These are phyloP conservation scores for Ogataea haglerorum DNA, from an alignment of 805 yeast genomes.

Conservation along the genomic window DNA sequence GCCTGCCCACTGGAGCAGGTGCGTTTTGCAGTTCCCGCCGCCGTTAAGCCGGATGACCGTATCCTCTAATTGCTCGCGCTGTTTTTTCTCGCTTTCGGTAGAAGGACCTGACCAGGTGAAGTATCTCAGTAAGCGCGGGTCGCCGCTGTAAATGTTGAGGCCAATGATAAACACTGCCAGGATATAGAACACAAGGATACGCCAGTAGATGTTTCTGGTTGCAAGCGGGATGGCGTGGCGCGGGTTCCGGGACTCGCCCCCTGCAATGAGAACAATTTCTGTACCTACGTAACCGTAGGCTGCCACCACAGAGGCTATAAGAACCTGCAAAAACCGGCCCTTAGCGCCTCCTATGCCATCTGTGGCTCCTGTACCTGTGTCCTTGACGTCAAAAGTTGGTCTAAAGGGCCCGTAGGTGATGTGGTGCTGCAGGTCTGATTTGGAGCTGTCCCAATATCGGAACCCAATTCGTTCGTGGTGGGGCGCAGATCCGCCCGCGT, in stretches of 20 bases:
- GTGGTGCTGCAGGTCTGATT: slow-evolving; percentile 44
- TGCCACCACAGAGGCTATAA: slow-evolving; percentile 61
- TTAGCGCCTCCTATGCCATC: slow-evolving; percentile 57
- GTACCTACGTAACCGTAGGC: slow-evolving; percentile 79
- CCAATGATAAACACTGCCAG: slow-evolving; percentile 68
- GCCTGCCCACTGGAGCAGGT: slow-evolving; percentile 32
- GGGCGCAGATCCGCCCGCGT: slow-evolving; percentile 53
- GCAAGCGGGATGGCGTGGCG: slow-evolving; percentile 74
- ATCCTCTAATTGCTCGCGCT: slow-evolving; percentile 11
- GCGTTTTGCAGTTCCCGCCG: slow-evolving; percentile 26
- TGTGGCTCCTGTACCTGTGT: slow-evolving; percentile 50
- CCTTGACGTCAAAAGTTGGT: slow-evolving; percentile 66
- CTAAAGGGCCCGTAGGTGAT: slow-evolving; percentile 69
- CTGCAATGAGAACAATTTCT: slow-evolving; percentile 78
- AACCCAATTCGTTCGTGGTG: slow-evolving; percentile 54
- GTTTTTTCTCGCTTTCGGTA: slow-evolving; percentile 15
- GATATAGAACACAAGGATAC: slow-evolving; percentile 62
- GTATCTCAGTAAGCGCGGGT: slow-evolving; percentile 64
- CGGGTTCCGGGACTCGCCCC: slow-evolving; percentile 83
- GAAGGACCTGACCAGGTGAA: slow-evolving; percentile 33
- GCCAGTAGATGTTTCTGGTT: slow-evolving; percentile 69
- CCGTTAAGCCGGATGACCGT: slow-evolving; percentile 26
- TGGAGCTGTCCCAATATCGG: slow-evolving; percentile 58
- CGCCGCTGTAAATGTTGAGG: slow-evolving; percentile 72
- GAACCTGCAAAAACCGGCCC: slow-evolving; percentile 59